These are phyloP conservation scores for Cyberlindnera mycetangii DNA, from an alignment of 805 yeast genomes.

Conservation along the genomic window DNA sequence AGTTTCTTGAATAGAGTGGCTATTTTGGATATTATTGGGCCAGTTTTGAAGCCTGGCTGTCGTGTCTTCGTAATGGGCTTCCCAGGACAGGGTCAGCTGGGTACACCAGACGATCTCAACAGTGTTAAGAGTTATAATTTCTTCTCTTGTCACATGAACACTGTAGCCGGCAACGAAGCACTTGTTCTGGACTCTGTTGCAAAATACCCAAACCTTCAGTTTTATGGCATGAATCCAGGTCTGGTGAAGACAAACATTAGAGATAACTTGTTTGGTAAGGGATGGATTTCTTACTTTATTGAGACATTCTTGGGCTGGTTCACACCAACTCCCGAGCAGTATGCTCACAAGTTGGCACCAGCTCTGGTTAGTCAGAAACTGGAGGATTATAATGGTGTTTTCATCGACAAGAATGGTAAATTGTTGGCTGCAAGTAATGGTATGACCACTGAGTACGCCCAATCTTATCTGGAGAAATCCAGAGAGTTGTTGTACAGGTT, in stretches of 20 bases:
- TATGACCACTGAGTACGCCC: slow-evolving; percentile 31
- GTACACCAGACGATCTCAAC: slow-evolving; percentile 35
- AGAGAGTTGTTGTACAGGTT: slow-evolving; percentile 15
- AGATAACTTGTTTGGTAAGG: slow-evolving; percentile 32
- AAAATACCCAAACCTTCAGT: slow-evolving; percentile 23
- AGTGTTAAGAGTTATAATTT: slow-evolving; percentile 32
- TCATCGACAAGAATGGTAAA: slow-evolving; percentile 31
- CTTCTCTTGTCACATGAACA: slow-evolving; percentile 34
- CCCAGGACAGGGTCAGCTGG: slow-evolving; percentile 36
- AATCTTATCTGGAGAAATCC: slow-evolving; percentile 26
- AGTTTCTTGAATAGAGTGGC: slow-evolving; percentile 36
- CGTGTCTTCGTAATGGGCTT: slow-evolving; percentile 39
- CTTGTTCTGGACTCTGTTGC: slow-evolving; percentile 28
- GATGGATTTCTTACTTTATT: slow-evolving; percentile 23
- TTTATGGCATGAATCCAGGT: slow-evolving; percentile 41
- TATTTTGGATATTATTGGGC: slow-evolving; percentile 29
- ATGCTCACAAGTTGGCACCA: slow-evolving; percentile 32
- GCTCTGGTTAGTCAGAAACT: slow-evolving; percentile 31
- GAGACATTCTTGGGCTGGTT: slow-evolving; percentile 33
- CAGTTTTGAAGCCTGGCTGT: slow-evolving; percentile 20
- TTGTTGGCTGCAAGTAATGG: slow-evolving; percentile 29
- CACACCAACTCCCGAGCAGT: slow-evolving; percentile 33
- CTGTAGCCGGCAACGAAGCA: slow-evolving; percentile 43
- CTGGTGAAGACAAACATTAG: slow-evolving; percentile 36
- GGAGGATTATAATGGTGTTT: slow-evolving; percentile 30